Conservation (phyloP, 1,139 yeast genomes). For the Geotrichum cucujoidarum region DNA sequence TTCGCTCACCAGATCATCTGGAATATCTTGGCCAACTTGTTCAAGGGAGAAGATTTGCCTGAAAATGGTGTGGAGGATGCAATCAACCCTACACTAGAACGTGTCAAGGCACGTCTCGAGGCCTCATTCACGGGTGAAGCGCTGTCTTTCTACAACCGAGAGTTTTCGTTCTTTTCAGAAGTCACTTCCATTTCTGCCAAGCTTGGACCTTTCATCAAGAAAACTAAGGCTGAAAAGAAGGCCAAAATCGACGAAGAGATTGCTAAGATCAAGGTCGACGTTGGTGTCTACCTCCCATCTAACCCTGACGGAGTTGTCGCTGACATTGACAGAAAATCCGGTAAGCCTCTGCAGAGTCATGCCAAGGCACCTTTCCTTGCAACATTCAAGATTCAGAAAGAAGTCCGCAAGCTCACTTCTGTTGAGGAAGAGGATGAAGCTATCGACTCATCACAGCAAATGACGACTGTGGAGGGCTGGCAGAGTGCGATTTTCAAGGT, state of each 20-base stretch:
- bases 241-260: slow-evolving; percentile 95
- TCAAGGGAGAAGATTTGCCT: slow-evolving; percentile 67
- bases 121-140: slow-evolving; percentile 57
- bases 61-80: slow-evolving; percentile 66
- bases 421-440: slow-evolving; percentile 18
- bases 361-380: slow-evolving; percentile 99
- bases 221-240: slow-evolving; percentile 93
- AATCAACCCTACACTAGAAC: slow-evolving; percentile 77
- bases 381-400: slow-evolving; percentile 74
- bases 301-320: slow-evolving; percentile 94
- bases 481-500: slow-evolving; percentile 97
- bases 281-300: slow-evolving; percentile 89
- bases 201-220: slow-evolving; percentile 87
- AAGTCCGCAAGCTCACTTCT: slow-evolving; percentile 36
- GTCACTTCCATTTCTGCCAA: slow-evolving; percentile 93
- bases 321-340: slow-evolving; percentile 88
- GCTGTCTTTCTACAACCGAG: slow-evolving; percentile 65
- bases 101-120: slow-evolving; percentile 64
- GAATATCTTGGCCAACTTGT: slow-evolving; percentile 94
- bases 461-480: slow-evolving; percentile 45
- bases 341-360: slow-evolving; percentile 95
- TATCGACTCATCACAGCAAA: slow-evolving; percentile 15
- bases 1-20: slow-evolving; percentile 98
- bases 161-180: slow-evolving; percentile 83
- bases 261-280: slow-evolving; percentile 68